Base-by-base conservation (phyloP, 2,329 filamentous ascomycete species). In the Fusarium concolor region DNA sequence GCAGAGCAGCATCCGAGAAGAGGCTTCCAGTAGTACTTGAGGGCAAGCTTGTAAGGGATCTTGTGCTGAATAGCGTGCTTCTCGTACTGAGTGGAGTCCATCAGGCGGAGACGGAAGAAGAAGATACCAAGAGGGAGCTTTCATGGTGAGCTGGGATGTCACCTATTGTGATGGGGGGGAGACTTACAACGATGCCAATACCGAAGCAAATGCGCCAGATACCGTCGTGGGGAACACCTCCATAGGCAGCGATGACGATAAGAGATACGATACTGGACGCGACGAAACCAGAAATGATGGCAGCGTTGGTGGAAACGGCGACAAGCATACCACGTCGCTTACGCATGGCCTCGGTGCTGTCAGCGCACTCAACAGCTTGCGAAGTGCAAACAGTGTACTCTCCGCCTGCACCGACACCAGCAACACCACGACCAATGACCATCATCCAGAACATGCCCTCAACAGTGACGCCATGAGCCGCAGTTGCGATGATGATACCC, bases 371-470 rank as follows among this genome's bases (percentile, higher is more conserved):
- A 2, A 53, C 50, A 1, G 50, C 39, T n/a, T 53, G 50, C 0
- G 50, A 53, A 2, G 50, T 53, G 10, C 50, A 53, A 0, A 53
- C 50, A 11, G 50, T 35, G 2, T 53, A 53, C 12, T 53, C 38
- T 14, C 50, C 39, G 11, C 38, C 50, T 26, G 50, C 50, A 26
- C 50, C 50, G 1, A 53, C 50, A 26, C 50, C 50, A 35, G 50
- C 50, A 2, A 53, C 20, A 10, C 50, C 50, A 10, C 50, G 38
- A 10, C 50, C 50, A 3, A 53, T 45, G 1, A 53, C 39, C 50
- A 53, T 53, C 50, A 53, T 45, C 50, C 39, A 53, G 14, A 53
- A 45, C 50, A 53, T 53, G 22, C 38, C 50, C 20, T 53, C 50
- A 2, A 53, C 50, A 5, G 5, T 18, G 10, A 17, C 12, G 0